Conservation (phyloP, 257 asterid genomes). For the Petunia secreta region DNA sequence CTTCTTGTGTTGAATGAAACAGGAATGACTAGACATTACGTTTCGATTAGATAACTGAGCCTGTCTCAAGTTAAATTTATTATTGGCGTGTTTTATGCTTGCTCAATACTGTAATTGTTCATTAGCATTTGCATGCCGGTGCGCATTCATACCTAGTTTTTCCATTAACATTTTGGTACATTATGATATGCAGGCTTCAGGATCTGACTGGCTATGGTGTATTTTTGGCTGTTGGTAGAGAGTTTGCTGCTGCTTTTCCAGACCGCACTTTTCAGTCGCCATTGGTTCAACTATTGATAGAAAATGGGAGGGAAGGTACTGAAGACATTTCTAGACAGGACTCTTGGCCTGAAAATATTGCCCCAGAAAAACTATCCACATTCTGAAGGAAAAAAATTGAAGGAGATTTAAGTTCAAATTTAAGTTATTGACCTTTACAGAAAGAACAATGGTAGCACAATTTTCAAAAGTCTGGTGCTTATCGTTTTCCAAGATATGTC, state of each 20-base stretch:
- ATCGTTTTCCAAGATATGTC: not conserved
- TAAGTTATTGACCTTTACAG: not conserved
- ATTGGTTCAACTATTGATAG: conserved; percentile 29
- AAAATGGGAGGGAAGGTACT: conserved; percentile 25
- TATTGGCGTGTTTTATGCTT: not conserved
- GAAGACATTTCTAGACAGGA: not conserved
- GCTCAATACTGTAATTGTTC: not conserved
- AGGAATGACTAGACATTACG: no score
- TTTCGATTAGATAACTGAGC: not conserved
- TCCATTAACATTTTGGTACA: not conserved
- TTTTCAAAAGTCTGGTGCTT: not conserved
- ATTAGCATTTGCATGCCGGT: not conserved
- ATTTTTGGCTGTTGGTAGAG: conserved; percentile 18
- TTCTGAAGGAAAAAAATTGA: not conserved
- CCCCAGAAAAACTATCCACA: not conserved
- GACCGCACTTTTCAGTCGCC: conserved; percentile 25
- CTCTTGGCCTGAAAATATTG: not conserved
- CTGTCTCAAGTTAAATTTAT: not conserved
- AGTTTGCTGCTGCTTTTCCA: conserved; percentile 22
- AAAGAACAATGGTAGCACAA: not conserved
- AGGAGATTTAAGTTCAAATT: not conserved
- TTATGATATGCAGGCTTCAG: conserved; percentile 23
- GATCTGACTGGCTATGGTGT: conserved; percentile 12
- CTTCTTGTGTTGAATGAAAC: no score
- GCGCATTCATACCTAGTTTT: not conserved